A percentile compares a stretch with the other conserved stretches of the same genome.
These are phyloP conservation scores for Neurospora sp. DNA, from an alignment of 495 filamentous ascomycete species.

Conservation along the genomic window DNA sequence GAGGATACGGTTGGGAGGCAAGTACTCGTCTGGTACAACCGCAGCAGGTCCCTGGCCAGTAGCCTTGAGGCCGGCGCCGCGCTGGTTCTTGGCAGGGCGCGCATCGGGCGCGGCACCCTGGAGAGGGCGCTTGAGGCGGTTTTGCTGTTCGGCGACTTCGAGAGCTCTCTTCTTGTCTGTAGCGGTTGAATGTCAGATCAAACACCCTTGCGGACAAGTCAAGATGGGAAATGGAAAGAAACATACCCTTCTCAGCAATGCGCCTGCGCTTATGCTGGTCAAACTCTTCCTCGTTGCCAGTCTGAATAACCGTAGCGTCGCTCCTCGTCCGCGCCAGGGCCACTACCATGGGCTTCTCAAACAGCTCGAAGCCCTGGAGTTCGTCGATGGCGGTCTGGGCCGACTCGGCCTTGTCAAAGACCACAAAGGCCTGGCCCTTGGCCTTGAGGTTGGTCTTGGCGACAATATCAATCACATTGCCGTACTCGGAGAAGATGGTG, in stretches of 20 bases:
- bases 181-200: background rate
- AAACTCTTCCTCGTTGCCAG: constrained; percentile 69
- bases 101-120: constrained; percentile 41
- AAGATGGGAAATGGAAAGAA: background rate
- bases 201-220: background rate
- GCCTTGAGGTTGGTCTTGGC: constrained; percentile 86
- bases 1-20: constrained; percentile 95
- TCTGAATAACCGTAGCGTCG: constrained; percentile 72
- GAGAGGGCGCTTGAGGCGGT: constrained; percentile 68
- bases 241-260: constrained; percentile 81
- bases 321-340: constrained; percentile 78
- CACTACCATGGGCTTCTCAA: constrained; percentile 84
- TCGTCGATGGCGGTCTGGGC: constrained; percentile 78
- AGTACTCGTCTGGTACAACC: constrained; percentile 90
- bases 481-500: constrained; percentile 84
- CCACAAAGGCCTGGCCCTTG: constrained; percentile 94
- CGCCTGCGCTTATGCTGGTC: constrained; percentile 80
- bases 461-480: constrained; percentile 81
- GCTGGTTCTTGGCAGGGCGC: constrained; percentile 62
- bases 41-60: constrained; percentile 56
- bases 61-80: constrained; percentile 75
- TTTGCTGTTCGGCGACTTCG: constrained; percentile 71
- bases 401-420: constrained; percentile 71
- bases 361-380: constrained; percentile 87
- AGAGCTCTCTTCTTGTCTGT: constrained; percentile 86